Percentiles rank a stretch among this genome's conserved stretches.
These are phyloP conservation scores for Heliamphora pulchella DNA, from an alignment of 179 eudicot genomes.

Conservation along the genomic window DNA sequence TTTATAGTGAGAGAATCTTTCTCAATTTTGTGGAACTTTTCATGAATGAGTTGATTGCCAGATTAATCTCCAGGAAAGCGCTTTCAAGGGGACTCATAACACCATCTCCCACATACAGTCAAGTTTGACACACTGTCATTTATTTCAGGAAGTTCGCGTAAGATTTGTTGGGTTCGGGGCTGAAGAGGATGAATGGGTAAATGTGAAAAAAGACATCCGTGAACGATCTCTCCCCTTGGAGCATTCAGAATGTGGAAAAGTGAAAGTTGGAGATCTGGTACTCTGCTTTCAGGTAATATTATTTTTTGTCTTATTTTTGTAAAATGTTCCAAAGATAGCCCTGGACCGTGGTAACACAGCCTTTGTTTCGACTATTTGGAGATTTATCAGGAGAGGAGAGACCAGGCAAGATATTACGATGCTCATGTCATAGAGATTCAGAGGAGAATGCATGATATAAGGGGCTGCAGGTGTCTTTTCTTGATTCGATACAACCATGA, in stretches of 20 bases:
- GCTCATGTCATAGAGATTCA: slow-evolving; percentile 66
- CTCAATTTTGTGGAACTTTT: not conserved
- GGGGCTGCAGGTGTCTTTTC: slow-evolving; percentile 92
- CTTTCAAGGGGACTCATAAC: too few relatives aligned
- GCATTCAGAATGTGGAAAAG: slow-evolving; percentile 68
- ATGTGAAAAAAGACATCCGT: slow-evolving; percentile 44
- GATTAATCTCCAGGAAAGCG: too few relatives aligned
- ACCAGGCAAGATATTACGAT: slow-evolving; percentile 62
- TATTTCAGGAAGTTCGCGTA: slow-evolving; percentile 66
- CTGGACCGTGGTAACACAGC: not conserved
- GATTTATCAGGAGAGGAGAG: slow-evolving; percentile 51
- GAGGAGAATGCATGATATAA: slow-evolving; percentile 70
- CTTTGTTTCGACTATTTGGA: not conserved
- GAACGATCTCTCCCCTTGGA: slow-evolving; percentile 75
- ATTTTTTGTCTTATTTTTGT: not conserved
- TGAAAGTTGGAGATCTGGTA: slow-evolving; percentile 72
- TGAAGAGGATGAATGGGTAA: slow-evolving; percentile 84
- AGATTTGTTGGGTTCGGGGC: slow-evolving; percentile 69
- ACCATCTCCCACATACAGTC: slow-evolving; percentile 3
- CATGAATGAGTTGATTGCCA: not conserved
- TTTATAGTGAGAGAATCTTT: not conserved
- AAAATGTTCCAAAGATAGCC: not conserved
- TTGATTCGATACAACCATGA: slow-evolving; percentile 65
- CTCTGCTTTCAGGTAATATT: slow-evolving; percentile 68
- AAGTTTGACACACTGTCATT: not conserved